These are phyloP conservation scores for Strobilomyces echinocephalus DNA, from an alignment of 768 basidiomycete genomes.

Conservation along the genomic window DNA sequence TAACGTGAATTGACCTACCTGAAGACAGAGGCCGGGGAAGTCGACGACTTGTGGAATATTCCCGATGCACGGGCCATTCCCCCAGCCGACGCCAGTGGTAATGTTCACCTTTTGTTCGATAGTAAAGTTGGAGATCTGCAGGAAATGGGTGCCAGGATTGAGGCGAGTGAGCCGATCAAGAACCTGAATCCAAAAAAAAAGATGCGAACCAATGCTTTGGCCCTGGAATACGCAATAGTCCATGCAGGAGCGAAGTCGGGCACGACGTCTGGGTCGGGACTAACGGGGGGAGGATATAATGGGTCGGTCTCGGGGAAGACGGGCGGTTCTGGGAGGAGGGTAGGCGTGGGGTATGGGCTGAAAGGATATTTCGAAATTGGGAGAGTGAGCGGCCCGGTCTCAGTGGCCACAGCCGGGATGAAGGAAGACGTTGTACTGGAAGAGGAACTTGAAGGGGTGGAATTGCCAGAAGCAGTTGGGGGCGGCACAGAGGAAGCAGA, in stretches of 20 bases:
- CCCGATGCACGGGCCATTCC: conserved; percentile 62
- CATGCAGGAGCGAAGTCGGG: conserved; percentile 52
- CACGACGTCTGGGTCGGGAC: conserved; percentile 33
- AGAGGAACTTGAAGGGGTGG: background rate
- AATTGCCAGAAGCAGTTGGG: background rate
- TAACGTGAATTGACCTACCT: conserved; percentile 36
- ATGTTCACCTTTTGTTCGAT: conserved; percentile 63
- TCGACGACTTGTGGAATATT: conserved; percentile 52
- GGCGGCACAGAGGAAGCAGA: conserved; percentile 2
- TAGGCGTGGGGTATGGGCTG: conserved; percentile 58
- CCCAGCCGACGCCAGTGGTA: conserved; percentile 52
- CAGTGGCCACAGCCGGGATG: conserved; percentile 8
- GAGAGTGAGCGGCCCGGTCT: conserved; percentile 26
- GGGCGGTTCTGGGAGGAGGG: conserved; percentile 47
- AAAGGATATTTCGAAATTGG: conserved; percentile 45
- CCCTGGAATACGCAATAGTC: conserved; percentile 55
- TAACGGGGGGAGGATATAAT: conserved; percentile 50
- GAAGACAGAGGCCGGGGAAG: conserved; percentile 70
- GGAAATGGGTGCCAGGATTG: background rate
- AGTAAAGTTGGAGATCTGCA: conserved; percentile 45
- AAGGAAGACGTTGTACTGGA: conserved; percentile 7
- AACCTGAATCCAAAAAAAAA: background rate
- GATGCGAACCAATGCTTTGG: conserved; percentile 47
- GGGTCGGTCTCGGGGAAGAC: conserved; percentile 55
- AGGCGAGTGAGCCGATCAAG: background rate